These are phyloP conservation scores for Fonsecaea pedrosoi DNA, from an alignment of 2,329 filamentous ascomycete species.

Conservation along the genomic window DNA sequence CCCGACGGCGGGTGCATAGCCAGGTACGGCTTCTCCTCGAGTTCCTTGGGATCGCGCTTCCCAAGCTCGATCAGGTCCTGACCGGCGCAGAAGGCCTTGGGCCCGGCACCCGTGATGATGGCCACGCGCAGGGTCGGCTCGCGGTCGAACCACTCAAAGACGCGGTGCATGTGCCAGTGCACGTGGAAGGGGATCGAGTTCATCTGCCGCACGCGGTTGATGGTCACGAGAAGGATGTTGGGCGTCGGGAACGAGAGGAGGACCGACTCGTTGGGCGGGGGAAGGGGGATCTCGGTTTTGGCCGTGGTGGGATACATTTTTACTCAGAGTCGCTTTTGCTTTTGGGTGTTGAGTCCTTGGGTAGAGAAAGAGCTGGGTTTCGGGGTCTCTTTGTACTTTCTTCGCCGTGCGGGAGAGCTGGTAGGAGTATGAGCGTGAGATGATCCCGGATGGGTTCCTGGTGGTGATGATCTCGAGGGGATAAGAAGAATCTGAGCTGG, in stretches of 20 bases:
- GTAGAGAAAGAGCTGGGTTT: neutral
- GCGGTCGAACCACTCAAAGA: slow-evolving; percentile 56
- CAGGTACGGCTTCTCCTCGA: slow-evolving; percentile 37
- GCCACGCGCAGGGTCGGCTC: slow-evolving; percentile 52
- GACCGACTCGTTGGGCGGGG: slow-evolving; percentile 28
- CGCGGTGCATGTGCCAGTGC: slow-evolving; percentile 50
- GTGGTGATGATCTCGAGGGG: too few species aligned
- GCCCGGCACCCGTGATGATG: slow-evolving; percentile 53
- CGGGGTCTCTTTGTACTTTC: neutral
- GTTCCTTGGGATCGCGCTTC: slow-evolving; percentile 42
- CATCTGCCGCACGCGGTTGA: slow-evolving; percentile 52
- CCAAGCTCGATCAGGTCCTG: slow-evolving; percentile 54
- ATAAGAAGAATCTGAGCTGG: too few species aligned
- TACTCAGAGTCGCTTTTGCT: neutral
- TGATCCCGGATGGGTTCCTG: too few species aligned
- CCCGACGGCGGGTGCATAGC: slow-evolving; percentile 44
- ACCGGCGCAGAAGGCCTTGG: slow-evolving; percentile 55
- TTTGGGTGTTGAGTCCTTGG: neutral
- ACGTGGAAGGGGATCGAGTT: slow-evolving; percentile 55
- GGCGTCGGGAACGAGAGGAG: slow-evolving; percentile 52
- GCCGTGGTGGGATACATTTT: slow-evolving; percentile 17
- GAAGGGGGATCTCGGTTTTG: slow-evolving; percentile 23
- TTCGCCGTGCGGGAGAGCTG: neutral
- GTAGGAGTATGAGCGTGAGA: too few species aligned
- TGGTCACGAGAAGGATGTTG: slow-evolving; percentile 56